Base-by-base conservation (phyloP, 768 basidiomycete genomes). In the Calocybe gangraenosa region DNA sequence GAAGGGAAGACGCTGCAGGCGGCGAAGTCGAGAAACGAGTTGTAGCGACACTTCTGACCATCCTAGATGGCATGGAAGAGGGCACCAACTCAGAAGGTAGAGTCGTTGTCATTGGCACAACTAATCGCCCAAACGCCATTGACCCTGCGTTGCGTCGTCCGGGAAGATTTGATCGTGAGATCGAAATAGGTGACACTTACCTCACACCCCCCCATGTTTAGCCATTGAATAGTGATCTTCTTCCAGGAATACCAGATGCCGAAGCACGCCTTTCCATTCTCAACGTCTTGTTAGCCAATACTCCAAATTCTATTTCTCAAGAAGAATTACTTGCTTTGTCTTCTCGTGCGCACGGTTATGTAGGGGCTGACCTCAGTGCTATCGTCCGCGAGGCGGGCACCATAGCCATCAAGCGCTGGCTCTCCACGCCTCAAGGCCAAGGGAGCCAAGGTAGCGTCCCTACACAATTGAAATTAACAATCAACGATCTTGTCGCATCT, bases 11-110 rank as follows among this genome's bases (percentile, higher is more conserved):
- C 4, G 80, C 85, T 2, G 83, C 88, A 1, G 91, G 90, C 0
- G 92, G 93, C 3, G 95, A 98, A 65, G 95, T 98, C 2, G 96
- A 98, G 62, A 89, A 90, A 54, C 76, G 96, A 19, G 93, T 98
- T 0, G 96, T 98, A 3, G 93, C 96, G 17, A 96, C 92, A 15
- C 69, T 99, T 37, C 67, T 99, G 56, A 98, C 96, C 2, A 78
- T 96, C 47, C 80, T 99, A 68, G 96, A 99, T 61, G 96, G 96
- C 7, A 87, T 92, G 67, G 79, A 81, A 49, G 73, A 64, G 21
- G 63, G 61, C 5, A 62, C 64, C 3, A 71, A 68, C 30, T 71
- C 65, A 3, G 63, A 64, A 17, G 76, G 69, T 14, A 75, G 87
- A 49, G 90, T 99, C 10, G 87, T 98, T 3, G 91, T 99, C 28